A percentile compares a stretch with the other conserved stretches of the same genome.
phyloP scores from a whole-genome alignment of 2,329 filamentous ascomycete species.

The Blastomyces silverae region DNA sequence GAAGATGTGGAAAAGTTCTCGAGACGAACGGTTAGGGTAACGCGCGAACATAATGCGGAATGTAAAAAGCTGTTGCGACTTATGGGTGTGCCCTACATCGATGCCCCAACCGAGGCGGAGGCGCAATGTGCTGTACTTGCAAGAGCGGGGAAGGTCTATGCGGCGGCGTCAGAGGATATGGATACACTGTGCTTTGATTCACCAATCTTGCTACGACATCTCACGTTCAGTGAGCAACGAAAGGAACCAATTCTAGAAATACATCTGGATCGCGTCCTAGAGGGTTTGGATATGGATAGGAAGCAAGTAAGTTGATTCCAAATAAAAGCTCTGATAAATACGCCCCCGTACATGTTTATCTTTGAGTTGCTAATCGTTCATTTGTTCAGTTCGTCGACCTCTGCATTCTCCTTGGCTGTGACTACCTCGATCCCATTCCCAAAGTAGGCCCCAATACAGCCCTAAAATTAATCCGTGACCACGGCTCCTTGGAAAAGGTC shows the following conservation, averaged over 20 bases:
- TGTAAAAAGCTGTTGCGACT: slow-evolving; percentile 84
- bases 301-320: slow-evolving; percentile 57
- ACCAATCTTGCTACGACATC: slow-evolving; percentile 80
- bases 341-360: not conserved
- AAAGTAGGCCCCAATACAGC: slow-evolving; percentile 90
- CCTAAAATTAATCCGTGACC: slow-evolving; percentile 86
- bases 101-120: slow-evolving; percentile 94
- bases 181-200: slow-evolving; percentile 94
- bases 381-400: slow-evolving; percentile 78
- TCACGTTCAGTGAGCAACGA: slow-evolving; percentile 94
- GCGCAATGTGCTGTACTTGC: slow-evolving; percentile 91
- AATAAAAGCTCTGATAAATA: not conserved
- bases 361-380: slow-evolving; percentile 15
- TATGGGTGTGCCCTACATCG: slow-evolving; percentile 93
- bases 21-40: slow-evolving; percentile 83
- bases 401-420: slow-evolving; percentile 93
- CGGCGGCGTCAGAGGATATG: slow-evolving; percentile 97
- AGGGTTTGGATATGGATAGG: slow-evolving; percentile 80
- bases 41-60: slow-evolving; percentile 92
- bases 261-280: slow-evolving; percentile 74
- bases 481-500: slow-evolving; percentile 79
- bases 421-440: slow-evolving; percentile 94
- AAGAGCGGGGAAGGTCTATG: slow-evolving; percentile 88
- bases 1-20: slow-evolving; percentile 99
- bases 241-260: slow-evolving; percentile 98